Conservation (phyloP, 768 basidiomycete genomes). For the Candolleomyces aberdarensis region DNA sequence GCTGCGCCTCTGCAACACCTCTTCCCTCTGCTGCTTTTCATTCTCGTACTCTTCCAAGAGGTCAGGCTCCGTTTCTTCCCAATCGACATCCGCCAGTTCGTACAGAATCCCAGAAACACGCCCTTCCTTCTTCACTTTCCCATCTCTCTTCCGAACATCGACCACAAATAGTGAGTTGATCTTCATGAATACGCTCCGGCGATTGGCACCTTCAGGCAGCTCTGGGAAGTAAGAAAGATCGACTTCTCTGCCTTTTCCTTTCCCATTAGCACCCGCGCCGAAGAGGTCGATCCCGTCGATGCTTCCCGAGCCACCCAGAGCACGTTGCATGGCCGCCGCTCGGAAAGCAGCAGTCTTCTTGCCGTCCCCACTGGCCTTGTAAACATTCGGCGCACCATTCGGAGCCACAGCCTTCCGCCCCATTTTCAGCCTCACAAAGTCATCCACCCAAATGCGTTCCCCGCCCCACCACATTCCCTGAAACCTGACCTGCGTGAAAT, state of each 20-base stretch:
- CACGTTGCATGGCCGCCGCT: constrained; percentile 10
- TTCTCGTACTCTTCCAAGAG: constrained; percentile 7
- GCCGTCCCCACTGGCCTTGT: constrained; percentile 61
- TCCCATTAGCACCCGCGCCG: neutral
- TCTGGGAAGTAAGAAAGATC: neutral
- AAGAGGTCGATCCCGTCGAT: neutral
- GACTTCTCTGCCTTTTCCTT: neutral
- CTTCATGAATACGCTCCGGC: constrained; percentile 70
- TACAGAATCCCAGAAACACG: constrained; percentile 73
- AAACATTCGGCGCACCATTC: constrained; percentile 54
- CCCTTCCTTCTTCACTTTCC: constrained; percentile 51
- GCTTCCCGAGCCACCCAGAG: no score
- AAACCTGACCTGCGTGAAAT: constrained; percentile 50
- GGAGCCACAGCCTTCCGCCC: constrained; percentile 67
- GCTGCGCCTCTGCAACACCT: neutral
- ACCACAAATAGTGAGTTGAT: constrained; percentile 64
- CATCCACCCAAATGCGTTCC: constrained; percentile 85
- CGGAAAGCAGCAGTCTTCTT: constrained; percentile 25
- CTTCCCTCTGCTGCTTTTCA: constrained; percentile 4
- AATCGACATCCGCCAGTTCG: constrained; percentile 75
- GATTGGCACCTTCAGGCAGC: constrained; percentile 46
- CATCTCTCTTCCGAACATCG: constrained; percentile 44
- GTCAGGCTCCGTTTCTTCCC: constrained; percentile 38
- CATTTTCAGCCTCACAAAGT: constrained; percentile 76
- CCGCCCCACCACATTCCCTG: constrained; percentile 90